phyloP scores from a whole-genome alignment of 441 rosid genomes.

The Heliophila coronopifolia region DNA sequence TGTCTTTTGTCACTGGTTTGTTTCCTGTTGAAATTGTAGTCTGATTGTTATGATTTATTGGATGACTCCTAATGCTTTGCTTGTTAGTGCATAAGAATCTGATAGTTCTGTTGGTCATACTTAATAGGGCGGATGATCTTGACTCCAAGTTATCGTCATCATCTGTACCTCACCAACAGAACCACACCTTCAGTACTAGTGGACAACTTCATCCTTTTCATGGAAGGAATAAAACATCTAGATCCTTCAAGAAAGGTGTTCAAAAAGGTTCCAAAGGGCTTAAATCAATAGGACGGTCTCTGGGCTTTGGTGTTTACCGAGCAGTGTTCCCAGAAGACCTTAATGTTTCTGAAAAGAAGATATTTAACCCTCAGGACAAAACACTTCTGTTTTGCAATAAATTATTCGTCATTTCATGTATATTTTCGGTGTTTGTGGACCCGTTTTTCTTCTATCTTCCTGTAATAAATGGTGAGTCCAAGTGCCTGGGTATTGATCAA shows the following conservation, averaged over 20 bases:
- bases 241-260: slow-evolving; percentile 74
- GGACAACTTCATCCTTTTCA: slow-evolving; percentile 48
- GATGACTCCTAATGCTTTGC: background rate
- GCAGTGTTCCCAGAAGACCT: slow-evolving; percentile 97
- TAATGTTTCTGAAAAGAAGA: slow-evolving; percentile 75
- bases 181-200: slow-evolving; percentile 54
- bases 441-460: slow-evolving; percentile 94
- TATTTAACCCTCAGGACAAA: slow-evolving; percentile 92
- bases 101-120: slow-evolving; percentile 1
- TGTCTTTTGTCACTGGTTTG: background rate
- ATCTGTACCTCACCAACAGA: slow-evolving; percentile 49
- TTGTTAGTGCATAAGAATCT: slow-evolving; percentile 6
- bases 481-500: slow-evolving; percentile 72
- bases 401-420: slow-evolving; percentile 70
- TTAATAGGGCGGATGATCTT: slow-evolving; percentile 72
- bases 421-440: slow-evolving; percentile 80
- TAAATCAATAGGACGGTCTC: slow-evolving; percentile 83
- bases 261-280: slow-evolving; percentile 90
- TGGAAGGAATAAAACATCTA: slow-evolving; percentile 43
- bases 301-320: slow-evolving; percentile 78
- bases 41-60: background rate
- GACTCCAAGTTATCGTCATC: slow-evolving; percentile 77
- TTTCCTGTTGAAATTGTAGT: background rate
- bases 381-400: slow-evolving; percentile 73
- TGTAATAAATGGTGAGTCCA: slow-evolving; percentile 41